phyloP scores from a whole-genome alignment of 805 yeast species.

The Metschnikowia vanudenii region DNA sequence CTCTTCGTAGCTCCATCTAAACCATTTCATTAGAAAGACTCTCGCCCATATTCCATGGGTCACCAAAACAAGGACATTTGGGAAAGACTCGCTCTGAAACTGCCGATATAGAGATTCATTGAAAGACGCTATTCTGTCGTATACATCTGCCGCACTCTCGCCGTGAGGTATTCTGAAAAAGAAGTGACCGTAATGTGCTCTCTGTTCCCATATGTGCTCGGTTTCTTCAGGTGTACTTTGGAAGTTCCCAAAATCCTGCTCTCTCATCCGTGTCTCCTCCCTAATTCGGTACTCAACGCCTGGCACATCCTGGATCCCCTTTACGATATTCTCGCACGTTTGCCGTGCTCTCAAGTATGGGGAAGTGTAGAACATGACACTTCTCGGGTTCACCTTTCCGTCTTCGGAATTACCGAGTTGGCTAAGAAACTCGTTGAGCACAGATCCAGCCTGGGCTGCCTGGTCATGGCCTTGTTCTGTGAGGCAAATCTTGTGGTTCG shows the following conservation, averaged over 20 bases:
- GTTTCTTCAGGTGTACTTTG: conserved; percentile 74
- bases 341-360: conserved; percentile 85
- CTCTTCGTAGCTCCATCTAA: conserved; percentile 85
- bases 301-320: conserved; percentile 50
- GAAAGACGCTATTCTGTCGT: conserved; percentile 85
- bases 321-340: conserved; percentile 69
- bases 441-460: conserved; percentile 58
- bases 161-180: conserved; percentile 91
- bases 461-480: conserved; percentile 70
- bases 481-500: conserved; percentile 77
- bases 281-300: conserved; percentile 50
- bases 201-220: conserved; percentile 77
- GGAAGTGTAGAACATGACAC: conserved; percentile 77
- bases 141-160: conserved; percentile 95
- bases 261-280: conserved; percentile 91
- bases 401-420: conserved; percentile 27
- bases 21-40: conserved; percentile 93
- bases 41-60: conserved; percentile 95
- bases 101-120: conserved; percentile 84
- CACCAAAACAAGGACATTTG: conserved; percentile 79
- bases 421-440: conserved; percentile 40
- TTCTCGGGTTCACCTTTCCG: conserved; percentile 22
- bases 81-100: conserved; percentile 65
- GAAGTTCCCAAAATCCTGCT: conserved; percentile 93
- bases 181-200: conserved; percentile 78